phyloP scores from a whole-genome alignment of 75 land plant species.

The Sequoia sempervirens region DNA sequence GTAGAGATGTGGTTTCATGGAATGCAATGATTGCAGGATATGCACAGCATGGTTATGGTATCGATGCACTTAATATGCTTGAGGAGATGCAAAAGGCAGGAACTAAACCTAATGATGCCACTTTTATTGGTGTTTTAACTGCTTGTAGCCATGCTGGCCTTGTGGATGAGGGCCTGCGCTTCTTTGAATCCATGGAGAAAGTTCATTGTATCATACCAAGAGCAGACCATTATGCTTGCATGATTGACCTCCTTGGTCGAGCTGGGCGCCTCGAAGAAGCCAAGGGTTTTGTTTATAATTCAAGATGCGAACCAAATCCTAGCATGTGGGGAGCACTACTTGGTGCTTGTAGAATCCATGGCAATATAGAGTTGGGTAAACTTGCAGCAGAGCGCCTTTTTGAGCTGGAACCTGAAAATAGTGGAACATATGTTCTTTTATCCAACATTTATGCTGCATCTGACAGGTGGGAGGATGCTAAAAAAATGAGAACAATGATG shows the following conservation, averaged over 20 bases:
- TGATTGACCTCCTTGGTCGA: not conserved
- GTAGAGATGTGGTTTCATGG: constrained; percentile 23
- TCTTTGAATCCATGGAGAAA: constrained; percentile 3
- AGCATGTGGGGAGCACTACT: not conserved
- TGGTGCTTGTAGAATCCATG: not conserved
- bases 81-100: constrained; percentile 16
- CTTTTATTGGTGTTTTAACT: constrained; percentile 7
- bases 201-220: constrained; percentile 1
- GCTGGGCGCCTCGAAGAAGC: constrained; percentile 1
- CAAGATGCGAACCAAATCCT: constrained; percentile 3
- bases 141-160: constrained; percentile 8
- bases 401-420: not conserved
- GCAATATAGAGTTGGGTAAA: not conserved
- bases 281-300: not conserved
- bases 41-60: constrained; percentile 10
- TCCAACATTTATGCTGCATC: not conserved
- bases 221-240: constrained; percentile 7
- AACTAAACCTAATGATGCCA: constrained; percentile 19
- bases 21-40: constrained; percentile 32
- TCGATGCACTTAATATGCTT: constrained; percentile 24
- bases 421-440: not conserved
- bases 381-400: not conserved
- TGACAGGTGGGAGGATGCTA: not conserved
- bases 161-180: not conserved
- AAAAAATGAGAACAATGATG: not conserved